A percentile compares a stretch with the other conserved stretches of the same genome.
phyloP scores from a whole-genome alignment of 2,329 filamentous ascomycete genomes.

The Trichoderma aggressivum region DNA sequence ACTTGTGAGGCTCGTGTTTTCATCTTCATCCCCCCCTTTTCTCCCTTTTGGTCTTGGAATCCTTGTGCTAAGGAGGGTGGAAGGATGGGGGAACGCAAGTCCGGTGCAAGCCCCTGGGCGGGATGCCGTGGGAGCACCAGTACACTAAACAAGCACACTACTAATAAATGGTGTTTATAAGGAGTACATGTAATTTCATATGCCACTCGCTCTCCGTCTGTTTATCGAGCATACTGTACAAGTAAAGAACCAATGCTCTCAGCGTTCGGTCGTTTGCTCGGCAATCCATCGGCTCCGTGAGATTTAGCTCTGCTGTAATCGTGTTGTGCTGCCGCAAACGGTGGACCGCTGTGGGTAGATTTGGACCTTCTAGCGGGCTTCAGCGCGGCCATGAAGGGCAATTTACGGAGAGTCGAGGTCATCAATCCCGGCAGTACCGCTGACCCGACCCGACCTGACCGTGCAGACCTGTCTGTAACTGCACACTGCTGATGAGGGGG shows the following conservation, averaged over 20 bases:
- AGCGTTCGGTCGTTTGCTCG: background rate
- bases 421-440: background rate
- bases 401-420: background rate
- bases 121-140: background rate
- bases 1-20: background rate
- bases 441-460: background rate
- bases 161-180: background rate
- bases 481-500: background rate
- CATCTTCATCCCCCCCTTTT: background rate
- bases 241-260: background rate
- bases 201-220: background rate
- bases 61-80: background rate
- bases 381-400: background rate
- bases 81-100: background rate
- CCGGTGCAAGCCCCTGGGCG: background rate
- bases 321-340: background rate
- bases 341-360: background rate
- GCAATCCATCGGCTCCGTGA: background rate
- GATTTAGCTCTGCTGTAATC: background rate
- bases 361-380: background rate
- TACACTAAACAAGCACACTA: background rate
- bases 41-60: background rate
- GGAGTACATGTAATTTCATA: background rate
- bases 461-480: too few relatives aligned
- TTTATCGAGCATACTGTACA: background rate